A percentile compares a stretch with the other conserved stretches of the same genome.
These are phyloP conservation scores for Aspergillus unguis DNA, from an alignment of 2,329 filamentous ascomycete genomes.

Conservation along the genomic window DNA sequence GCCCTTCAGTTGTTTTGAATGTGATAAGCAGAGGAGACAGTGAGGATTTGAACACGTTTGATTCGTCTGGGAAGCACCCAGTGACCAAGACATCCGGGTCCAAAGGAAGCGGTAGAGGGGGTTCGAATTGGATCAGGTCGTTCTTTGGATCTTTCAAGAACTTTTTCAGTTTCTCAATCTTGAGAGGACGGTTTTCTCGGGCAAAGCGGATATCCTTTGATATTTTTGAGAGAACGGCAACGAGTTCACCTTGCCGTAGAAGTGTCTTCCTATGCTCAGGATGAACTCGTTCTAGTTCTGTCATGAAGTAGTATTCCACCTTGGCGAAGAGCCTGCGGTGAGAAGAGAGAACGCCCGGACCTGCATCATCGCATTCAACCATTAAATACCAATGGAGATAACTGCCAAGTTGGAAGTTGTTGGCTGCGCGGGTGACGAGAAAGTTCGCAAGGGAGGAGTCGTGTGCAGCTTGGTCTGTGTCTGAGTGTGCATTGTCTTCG, in stretches of 20 bases:
- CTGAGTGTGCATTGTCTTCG: conserved; percentile 67
- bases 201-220: conserved; percentile 83
- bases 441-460: conserved; percentile 88
- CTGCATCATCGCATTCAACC: conserved; percentile 88
- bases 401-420: conserved; percentile 87
- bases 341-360: conserved; percentile 68
- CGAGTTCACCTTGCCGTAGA: conserved; percentile 81
- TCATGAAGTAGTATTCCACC: conserved; percentile 95
- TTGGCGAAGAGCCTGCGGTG: conserved; percentile 86
- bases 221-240: conserved; percentile 82
- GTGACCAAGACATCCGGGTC: conserved; percentile 78
- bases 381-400: conserved; percentile 98
- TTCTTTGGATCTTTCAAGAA: conserved; percentile 86
- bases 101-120: conserved; percentile 80
- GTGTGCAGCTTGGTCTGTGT: conserved; percentile 59
- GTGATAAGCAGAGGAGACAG: conserved; percentile 86
- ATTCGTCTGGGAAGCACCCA: conserved; percentile 78
- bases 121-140: conserved; percentile 77
- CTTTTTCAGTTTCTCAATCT: conserved; percentile 79
- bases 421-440: conserved; percentile 79
- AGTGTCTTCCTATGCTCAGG: conserved; percentile 71
- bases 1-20: conserved; percentile 75
- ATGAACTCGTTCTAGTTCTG: conserved; percentile 73
- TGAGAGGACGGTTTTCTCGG: conserved; percentile 71
- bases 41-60: conserved; percentile 92